phyloP scores from a whole-genome alignment of 2,329 filamentous ascomycete species.

The Monilinia aucupariae region DNA sequence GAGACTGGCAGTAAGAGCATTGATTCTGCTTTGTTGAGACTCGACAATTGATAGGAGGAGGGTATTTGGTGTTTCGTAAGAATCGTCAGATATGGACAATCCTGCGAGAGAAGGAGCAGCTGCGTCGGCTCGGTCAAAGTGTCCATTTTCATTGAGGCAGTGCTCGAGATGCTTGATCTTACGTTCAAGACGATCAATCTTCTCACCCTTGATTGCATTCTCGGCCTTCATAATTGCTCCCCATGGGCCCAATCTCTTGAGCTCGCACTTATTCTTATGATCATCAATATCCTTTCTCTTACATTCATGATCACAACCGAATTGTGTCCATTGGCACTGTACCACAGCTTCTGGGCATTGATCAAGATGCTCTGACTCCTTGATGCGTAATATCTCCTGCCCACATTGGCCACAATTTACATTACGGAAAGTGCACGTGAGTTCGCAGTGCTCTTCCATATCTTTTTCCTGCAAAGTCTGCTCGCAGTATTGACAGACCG shows the following conservation, averaged over 20 bases:
- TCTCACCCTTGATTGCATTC: conserved; percentile 36
- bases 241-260: conserved; percentile 48
- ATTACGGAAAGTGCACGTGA: conserved; percentile 41
- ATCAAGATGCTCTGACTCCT: conserved; percentile 33
- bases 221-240: conserved; percentile 44
- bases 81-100: conserved; percentile 18
- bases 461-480: conserved; percentile 41
- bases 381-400: conserved; percentile 27
- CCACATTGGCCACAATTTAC: conserved; percentile 30
- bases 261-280: conserved; percentile 47
- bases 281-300: conserved; percentile 40
- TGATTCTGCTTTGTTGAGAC: conserved; percentile 51
- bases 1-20: conserved; percentile 51
- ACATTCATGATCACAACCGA: conserved; percentile 43
- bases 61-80: conserved; percentile 39
- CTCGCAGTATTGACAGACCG: conserved; percentile 51
- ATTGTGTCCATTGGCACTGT: conserved; percentile 44
- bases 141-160: conserved; percentile 30
- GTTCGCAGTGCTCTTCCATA: conserved; percentile 44
- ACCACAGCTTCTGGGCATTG: conserved; percentile 43
- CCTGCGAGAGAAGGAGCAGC: conserved; percentile 19
- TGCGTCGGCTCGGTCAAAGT: conserved; percentile 26
- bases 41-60: conserved; percentile 44
- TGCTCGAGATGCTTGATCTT: conserved; percentile 42
- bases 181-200: conserved; percentile 43